These are phyloP conservation scores for Fonsecaea pedrosoi DNA, from an alignment of 2,329 filamentous ascomycete species.

Conservation along the genomic window DNA sequence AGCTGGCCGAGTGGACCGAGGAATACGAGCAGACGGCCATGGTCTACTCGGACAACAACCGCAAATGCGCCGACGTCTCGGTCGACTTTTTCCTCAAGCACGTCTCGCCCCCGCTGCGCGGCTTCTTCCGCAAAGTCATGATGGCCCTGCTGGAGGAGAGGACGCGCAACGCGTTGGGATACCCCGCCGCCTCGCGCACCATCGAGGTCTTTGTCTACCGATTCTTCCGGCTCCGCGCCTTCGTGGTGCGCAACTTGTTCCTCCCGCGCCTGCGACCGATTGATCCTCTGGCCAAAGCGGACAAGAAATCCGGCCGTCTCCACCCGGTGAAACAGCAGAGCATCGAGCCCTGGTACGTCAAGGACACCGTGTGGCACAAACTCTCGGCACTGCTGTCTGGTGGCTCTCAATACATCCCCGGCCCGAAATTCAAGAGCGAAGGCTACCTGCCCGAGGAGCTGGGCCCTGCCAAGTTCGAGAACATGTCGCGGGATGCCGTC, in stretches of 20 bases:
- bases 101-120: background rate
- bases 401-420: slow-evolving; percentile 5
- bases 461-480: slow-evolving; percentile 7
- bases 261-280: slow-evolving; percentile 11
- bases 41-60: slow-evolving; percentile 45
- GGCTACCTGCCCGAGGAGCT: slow-evolving; percentile 16
- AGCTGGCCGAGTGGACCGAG: slow-evolving; percentile 52
- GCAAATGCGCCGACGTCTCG: background rate
- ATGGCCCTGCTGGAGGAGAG: slow-evolving; percentile 7
- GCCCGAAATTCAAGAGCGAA: slow-evolving; percentile 13
- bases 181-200: slow-evolving; percentile 1
- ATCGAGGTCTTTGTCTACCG: slow-evolving; percentile 12
- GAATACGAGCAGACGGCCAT: slow-evolving; percentile 67
- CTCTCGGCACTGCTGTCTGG: slow-evolving; percentile 1
- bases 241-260: slow-evolving; percentile 16
- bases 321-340: background rate
- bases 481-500: slow-evolving; percentile 1
- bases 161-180: background rate
- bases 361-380: slow-evolving; percentile 3
- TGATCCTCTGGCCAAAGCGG: background rate
- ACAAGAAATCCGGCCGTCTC: background rate
- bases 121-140: background rate
- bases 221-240: slow-evolving; percentile 16
- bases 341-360: slow-evolving; percentile 13
- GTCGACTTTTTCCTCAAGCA: slow-evolving; percentile 10